A percentile compares a stretch with the other conserved stretches of the same genome.
phyloP scores from a whole-genome alignment of 2,329 filamentous ascomycete species.

The Grosmannia penicillata region DNA sequence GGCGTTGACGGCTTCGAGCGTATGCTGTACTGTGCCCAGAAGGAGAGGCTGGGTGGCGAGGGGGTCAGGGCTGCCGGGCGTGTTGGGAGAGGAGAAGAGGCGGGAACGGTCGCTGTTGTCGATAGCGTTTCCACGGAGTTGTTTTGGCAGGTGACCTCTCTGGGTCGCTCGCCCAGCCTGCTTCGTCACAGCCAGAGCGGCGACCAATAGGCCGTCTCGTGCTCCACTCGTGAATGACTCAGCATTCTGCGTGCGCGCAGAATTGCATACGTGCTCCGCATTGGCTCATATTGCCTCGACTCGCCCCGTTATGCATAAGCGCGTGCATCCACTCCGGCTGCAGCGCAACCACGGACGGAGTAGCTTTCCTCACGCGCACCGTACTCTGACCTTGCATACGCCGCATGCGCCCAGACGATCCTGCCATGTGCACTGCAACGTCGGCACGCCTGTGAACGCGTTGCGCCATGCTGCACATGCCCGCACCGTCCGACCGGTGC shows the following conservation, averaged over 20 bases:
- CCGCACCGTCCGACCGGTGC: too few species aligned
- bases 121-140: not conserved
- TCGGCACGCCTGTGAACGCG: too few species aligned
- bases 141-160: slow-evolving; percentile 1
- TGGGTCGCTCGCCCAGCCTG: not conserved
- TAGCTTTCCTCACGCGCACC: too few species aligned
- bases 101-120: not conserved
- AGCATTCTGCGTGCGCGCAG: not conserved
- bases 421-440: too few species aligned
- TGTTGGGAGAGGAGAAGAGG: not conserved
- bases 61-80: not conserved
- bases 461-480: not conserved
- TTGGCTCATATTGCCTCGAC: too few species aligned
- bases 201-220: too few species aligned
- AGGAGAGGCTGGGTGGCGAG: not conserved
- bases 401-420: too few species aligned
- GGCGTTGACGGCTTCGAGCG: not conserved
- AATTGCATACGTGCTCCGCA: not conserved
- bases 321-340: too few species aligned
- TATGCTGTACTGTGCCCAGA: not conserved
- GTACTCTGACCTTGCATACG: too few species aligned
- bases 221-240: not conserved
- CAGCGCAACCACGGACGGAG: too few species aligned
- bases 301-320: too few species aligned
- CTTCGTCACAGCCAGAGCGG: not conserved